Conservation (phyloP, 2,329 filamentous ascomycete genomes). For the Rutstroemia sp. region DNA sequence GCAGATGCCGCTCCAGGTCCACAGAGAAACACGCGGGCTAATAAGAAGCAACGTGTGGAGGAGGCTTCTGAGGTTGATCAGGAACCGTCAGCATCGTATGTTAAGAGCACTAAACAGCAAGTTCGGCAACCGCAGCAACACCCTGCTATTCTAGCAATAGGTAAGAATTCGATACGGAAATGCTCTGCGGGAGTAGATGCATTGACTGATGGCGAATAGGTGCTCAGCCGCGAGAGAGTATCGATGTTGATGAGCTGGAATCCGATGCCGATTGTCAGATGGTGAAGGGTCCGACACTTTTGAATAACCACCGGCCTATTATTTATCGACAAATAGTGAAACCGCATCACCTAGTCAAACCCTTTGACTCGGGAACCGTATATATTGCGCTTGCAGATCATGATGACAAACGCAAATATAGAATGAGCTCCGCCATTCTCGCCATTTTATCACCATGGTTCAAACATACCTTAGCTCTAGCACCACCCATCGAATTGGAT, state of each 20-base stretch:
- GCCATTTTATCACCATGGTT: slow-evolving; percentile 1
- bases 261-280: not conserved
- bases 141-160: not conserved
- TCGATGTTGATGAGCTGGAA: no score
- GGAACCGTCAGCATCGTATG: not conserved
- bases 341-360: no score
- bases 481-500: not conserved
- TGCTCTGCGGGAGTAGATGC: no score
- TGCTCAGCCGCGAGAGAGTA: no score
- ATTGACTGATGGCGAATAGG: no score
- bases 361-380: not conserved
- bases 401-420: not conserved
- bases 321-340: no score
- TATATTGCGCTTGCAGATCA: not conserved
- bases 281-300: no score
- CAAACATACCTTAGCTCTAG: rapidly evolving
- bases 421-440: not conserved
- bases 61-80: not conserved
- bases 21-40: not conserved
- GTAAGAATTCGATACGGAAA: no score
- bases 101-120: no score
- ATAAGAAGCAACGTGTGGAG: not conserved
- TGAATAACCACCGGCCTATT: not conserved
- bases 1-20: not conserved
- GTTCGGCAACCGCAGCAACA: not conserved